Percentiles rank a stretch among this genome's conserved stretches.
Evolutionary conservation across 352 stramenopile genomes (phyloP).

Genomic region (Globisporangium paddicum): DNA sequence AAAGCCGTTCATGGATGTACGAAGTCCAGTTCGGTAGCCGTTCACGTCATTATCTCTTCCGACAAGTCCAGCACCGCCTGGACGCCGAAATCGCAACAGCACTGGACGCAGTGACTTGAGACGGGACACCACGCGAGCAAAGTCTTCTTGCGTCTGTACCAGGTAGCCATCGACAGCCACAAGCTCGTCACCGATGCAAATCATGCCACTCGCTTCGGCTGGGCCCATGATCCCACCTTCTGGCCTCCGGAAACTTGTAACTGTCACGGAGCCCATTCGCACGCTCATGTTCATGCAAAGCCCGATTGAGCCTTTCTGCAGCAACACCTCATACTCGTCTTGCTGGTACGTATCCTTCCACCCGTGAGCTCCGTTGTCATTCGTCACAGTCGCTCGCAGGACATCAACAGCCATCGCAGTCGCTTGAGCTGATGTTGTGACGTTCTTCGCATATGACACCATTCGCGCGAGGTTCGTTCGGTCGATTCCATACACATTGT

Average conservation of each 20-base stretch:
- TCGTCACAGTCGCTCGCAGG: slow-evolving; percentile 40
- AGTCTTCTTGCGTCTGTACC: slow-evolving; percentile 77
- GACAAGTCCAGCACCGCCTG: slow-evolving; percentile 33
- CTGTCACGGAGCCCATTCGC: slow-evolving; percentile 66
- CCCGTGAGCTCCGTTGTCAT: slow-evolving; percentile 42
- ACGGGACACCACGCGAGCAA: slow-evolving; percentile 71
- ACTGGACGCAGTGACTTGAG: slow-evolving; percentile 80
- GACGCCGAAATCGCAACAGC: slow-evolving; percentile 72
- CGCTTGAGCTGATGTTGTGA: slow-evolving; percentile 50
- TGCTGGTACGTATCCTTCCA: slow-evolving; percentile 62
- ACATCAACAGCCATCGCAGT: slow-evolving; percentile 69
- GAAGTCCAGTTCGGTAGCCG: slow-evolving; percentile 57
- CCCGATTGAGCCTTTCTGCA: slow-evolving; percentile 84
- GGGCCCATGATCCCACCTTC: slow-evolving; percentile 70
- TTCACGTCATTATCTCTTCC: slow-evolving; percentile 33
- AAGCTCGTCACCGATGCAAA: slow-evolving; percentile 72
- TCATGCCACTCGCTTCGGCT: slow-evolving; percentile 77
- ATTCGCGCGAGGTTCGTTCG: slow-evolving; percentile 40
- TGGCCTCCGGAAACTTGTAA: slow-evolving; percentile 80
- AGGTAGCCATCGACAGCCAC: slow-evolving; percentile 77
- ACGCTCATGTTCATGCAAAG: slow-evolving; percentile 91
- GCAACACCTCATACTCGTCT: slow-evolving; percentile 82
- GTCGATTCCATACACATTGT: slow-evolving; percentile 51
- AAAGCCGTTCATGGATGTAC: slow-evolving; percentile 55
- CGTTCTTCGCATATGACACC: slow-evolving; percentile 55